phyloP scores from a whole-genome alignment of 2,329 filamentous ascomycete species.

The Cryphonectria parasitica region DNA sequence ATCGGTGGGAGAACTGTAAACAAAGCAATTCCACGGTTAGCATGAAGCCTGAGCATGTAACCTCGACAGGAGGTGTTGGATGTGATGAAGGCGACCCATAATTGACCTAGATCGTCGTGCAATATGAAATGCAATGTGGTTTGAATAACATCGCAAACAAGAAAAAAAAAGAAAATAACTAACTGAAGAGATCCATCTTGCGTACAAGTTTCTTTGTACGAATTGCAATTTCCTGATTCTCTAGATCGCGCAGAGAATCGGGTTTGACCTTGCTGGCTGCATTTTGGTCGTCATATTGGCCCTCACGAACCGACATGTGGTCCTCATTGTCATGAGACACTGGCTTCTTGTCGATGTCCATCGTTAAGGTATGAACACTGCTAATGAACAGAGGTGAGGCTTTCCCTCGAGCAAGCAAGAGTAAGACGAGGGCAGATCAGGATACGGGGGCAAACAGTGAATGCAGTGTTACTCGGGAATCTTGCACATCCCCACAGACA shows the following conservation, averaged over 20 bases:
- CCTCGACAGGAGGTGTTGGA: neutral
- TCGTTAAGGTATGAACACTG: neutral
- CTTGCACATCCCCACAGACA: neutral
- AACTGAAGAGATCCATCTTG: slow-evolving; percentile 27
- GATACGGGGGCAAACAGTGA: neutral
- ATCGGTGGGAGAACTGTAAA: slow-evolving; percentile 32
- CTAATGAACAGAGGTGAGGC: neutral
- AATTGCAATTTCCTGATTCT: slow-evolving; percentile 16
- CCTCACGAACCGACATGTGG: slow-evolving; percentile 25
- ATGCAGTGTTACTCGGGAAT: neutral
- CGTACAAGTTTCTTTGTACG: slow-evolving; percentile 29
- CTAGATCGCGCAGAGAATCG: slow-evolving; percentile 20
- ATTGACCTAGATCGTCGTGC: neutral
- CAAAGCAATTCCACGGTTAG: neutral
- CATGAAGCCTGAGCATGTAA: neutral
- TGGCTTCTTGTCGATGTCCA: slow-evolving; percentile 25
- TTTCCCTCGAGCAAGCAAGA: neutral
- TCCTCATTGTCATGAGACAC: slow-evolving; percentile 19
- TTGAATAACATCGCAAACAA: neutral
- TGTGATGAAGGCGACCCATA: neutral
- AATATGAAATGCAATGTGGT: neutral
- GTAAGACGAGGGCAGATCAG: neutral
- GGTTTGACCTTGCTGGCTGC: slow-evolving; percentile 20
- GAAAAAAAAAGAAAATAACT: neutral
- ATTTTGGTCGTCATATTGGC: slow-evolving; percentile 20